Conservation (phyloP, 2,329 filamentous ascomycete species). For the Mollisia scopiformis region DNA sequence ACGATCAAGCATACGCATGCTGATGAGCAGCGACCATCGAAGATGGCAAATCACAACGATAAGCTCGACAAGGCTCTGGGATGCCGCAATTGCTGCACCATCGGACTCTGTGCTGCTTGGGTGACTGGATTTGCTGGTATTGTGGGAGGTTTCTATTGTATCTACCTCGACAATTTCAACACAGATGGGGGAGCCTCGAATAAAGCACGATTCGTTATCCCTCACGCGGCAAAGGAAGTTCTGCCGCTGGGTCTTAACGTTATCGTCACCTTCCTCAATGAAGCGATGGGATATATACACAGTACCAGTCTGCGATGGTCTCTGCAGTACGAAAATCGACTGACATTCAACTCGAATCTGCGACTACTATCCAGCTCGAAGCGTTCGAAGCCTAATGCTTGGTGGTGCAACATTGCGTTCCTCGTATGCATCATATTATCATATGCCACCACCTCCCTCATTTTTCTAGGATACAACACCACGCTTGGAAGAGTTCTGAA, state of each 20-base stretch:
- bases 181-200: background rate
- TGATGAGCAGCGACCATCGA: background rate
- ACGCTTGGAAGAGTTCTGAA: slow-evolving; percentile 23
- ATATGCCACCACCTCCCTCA: slow-evolving; percentile 35
- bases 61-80: slow-evolving; percentile 20
- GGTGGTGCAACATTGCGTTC: slow-evolving; percentile 30
- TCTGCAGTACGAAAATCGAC: slow-evolving; percentile 33
- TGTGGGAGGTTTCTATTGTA: slow-evolving; percentile 17
- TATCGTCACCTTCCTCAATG: slow-evolving; percentile 35
- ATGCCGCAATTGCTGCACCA: slow-evolving; percentile 16
- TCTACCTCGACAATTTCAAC: slow-evolving; percentile 13
- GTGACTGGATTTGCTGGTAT: slow-evolving; percentile 16
- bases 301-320: slow-evolving; percentile 37
- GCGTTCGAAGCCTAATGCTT: slow-evolving; percentile 30
- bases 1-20: background rate
- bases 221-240: slow-evolving; percentile 20
- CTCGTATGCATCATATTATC: slow-evolving; percentile 33
- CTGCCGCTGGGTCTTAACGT: slow-evolving; percentile 26
- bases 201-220: slow-evolving; percentile 17
- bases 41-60: slow-evolving; percentile 8
- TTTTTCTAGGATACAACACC: slow-evolving; percentile 34
- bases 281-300: slow-evolving; percentile 39
- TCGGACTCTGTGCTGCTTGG: slow-evolving; percentile 18
- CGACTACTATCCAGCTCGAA: slow-evolving; percentile 33
- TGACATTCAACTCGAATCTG: slow-evolving; percentile 39